phyloP scores from a whole-genome alignment of 2,329 filamentous ascomycete species.

The Calonectria fujianensis region DNA sequence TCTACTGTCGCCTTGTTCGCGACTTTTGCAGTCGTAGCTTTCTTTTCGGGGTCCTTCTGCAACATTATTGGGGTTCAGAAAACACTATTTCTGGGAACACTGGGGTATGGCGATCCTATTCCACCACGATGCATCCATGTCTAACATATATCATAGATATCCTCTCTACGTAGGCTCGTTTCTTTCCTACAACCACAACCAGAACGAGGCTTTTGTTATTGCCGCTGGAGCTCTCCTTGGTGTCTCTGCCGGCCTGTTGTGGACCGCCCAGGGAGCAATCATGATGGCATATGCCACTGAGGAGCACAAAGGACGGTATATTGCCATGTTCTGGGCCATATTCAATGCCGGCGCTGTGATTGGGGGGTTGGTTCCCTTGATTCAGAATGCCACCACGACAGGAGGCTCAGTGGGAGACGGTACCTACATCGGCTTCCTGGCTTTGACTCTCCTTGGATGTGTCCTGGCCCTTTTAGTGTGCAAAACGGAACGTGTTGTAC shows the following conservation, averaged over 20 bases:
- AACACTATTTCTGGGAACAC: conserved; percentile 7
- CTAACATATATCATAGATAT: conserved; percentile 6
- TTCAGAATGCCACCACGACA: background rate
- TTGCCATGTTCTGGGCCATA: conserved; percentile 16
- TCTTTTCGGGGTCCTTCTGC: conserved; percentile 20
- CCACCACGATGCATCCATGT: background rate
- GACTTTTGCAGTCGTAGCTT: conserved; percentile 11
- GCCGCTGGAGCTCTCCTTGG: background rate
- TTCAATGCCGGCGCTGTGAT: conserved; percentile 16
- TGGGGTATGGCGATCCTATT: background rate
- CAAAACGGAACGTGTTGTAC: conserved; percentile 8
- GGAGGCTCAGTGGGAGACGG: background rate
- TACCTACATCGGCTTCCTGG: conserved; percentile 16
- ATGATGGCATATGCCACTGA: conserved; percentile 19
- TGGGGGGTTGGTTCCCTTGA: conserved; percentile 8
- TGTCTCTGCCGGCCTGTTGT: background rate
- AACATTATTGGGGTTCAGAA: conserved; percentile 21
- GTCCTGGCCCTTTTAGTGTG: conserved; percentile 2
- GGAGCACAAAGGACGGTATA: background rate
- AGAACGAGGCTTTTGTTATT: conserved; percentile 21
- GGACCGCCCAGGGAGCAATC: conserved; percentile 21
- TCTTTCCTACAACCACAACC: conserved; percentile 22
- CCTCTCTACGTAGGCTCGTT: conserved; percentile 15
- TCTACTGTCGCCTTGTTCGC: background rate
- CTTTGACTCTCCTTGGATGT: conserved; percentile 2